Evolutionary conservation across 257 asterid species (phyloP), one percentile per base, ranked within the genome.

Genomic region (Capsicum pubescens): DNA sequence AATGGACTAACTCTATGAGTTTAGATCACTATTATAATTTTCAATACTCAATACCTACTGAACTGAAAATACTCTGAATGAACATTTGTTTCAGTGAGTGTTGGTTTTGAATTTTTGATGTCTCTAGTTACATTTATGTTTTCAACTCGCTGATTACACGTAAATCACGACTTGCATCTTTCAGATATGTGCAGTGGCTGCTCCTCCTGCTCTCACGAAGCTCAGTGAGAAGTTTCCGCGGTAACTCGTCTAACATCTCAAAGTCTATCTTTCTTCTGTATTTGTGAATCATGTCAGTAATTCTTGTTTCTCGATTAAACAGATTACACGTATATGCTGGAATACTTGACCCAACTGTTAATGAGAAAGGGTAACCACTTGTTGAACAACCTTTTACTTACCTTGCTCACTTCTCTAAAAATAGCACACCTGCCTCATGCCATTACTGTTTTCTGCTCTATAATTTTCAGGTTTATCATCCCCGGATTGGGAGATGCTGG

Each of bases 401-500:
- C 64, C 16, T 54, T 77, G 21, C 12, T 77, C 81, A 54, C 48
- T 8, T 76, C 81, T 76, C 26, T 76, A 76, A 39, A 39, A 76
- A 12, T 52, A 8, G 64, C 63, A 26, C 15, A 2, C 14, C 12
- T 8, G 44, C 64, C 26, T 76, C 71, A 39, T 39, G 66, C 11
- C 48, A 54, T 78, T 80, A 56, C 68, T 6, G 21, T 15, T 68
- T 76, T 55, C 58, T 79, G 82, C 76, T 60, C 83, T 71, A 35
- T 78, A 55, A 59, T 83, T 88, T 87, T 88, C 93, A 95, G 99
- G 93, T 94, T 91, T 87, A 95, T 95, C 82, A 82, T 95, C 78
- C 99, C 99, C 58, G 99, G 99, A 58, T 89, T 95, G 4, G 99
- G 99, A 60, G 99, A 95, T 89, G 98, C 98, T 52, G 99, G 99